Conservation (phyloP, 2,329 filamentous ascomycete species). For the Neonectria faginata region DNA sequence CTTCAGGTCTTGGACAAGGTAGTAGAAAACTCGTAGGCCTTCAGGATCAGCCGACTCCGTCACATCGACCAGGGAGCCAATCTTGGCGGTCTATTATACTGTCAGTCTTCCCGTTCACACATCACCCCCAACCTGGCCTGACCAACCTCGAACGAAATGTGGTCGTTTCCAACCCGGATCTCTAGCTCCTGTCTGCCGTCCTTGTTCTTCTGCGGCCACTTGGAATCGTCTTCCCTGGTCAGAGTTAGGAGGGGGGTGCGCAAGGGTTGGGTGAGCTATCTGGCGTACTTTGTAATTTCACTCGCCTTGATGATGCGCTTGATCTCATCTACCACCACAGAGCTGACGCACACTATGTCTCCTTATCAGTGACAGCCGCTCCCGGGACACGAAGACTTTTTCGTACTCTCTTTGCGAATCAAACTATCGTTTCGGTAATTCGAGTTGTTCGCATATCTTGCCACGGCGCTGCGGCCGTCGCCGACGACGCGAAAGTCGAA, state of each 20-base stretch:
- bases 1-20: slow-evolving; percentile 96
- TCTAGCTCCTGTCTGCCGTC: slow-evolving; percentile 97
- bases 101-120: slow-evolving; percentile 28
- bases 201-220: slow-evolving; percentile 99
- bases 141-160: slow-evolving; percentile 95
- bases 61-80: slow-evolving; percentile 95
- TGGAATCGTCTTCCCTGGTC: slow-evolving; percentile 91
- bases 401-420: slow-evolving; percentile 98
- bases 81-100: slow-evolving; percentile 85
- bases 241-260: slow-evolving; percentile 28
- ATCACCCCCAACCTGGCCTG: not conserved
- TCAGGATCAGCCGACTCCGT: slow-evolving; percentile 96
- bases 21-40: slow-evolving; percentile 97
- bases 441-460: slow-evolving; percentile 98
- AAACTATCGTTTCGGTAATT: slow-evolving; percentile 99
- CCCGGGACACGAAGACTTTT: not conserved
- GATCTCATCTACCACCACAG: slow-evolving; percentile 90
- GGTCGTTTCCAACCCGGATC: slow-evolving; percentile 91
- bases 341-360: slow-evolving; percentile 89
- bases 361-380: slow-evolving; percentile 25
- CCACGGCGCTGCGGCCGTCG: slow-evolving; percentile 92
- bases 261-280: slow-evolving; percentile 10
- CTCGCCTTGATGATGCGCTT: slow-evolving; percentile 97
- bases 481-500: slow-evolving; percentile 95
- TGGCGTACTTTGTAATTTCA: slow-evolving; percentile 90